Conservation (phyloP, 495 filamentous ascomycete species). For the Podospora fimiseda region DNA sequence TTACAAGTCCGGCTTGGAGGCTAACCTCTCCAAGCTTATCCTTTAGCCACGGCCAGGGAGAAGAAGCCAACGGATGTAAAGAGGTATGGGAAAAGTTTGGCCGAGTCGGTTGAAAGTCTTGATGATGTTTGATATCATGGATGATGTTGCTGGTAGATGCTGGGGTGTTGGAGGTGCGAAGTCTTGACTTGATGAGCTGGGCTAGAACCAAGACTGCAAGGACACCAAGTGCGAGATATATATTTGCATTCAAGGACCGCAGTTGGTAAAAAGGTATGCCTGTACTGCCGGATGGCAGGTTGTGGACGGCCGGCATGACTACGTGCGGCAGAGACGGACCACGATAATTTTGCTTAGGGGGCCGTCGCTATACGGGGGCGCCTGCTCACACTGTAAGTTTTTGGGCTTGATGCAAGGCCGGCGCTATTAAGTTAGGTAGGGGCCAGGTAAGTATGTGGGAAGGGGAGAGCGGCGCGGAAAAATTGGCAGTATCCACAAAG, state of each 20-base stretch:
- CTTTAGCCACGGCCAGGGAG: background rate
- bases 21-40: constrained; percentile 3
- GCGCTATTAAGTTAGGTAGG: constrained; percentile 21
- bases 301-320: constrained; percentile 40
- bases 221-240: constrained; percentile 27
- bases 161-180: background rate
- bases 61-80: background rate
- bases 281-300: constrained; percentile 29
- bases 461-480: constrained; percentile 22
- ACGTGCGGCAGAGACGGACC: constrained; percentile 23
- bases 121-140: background rate
- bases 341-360: constrained; percentile 18
- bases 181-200: constrained; percentile 3
- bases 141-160: too few species aligned
- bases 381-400: constrained; percentile 14
- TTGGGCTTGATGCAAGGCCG: constrained; percentile 21
- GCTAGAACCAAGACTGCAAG: constrained; percentile 19
- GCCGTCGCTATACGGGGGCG: background rate
- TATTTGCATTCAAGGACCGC: constrained; percentile 21
- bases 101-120: background rate
- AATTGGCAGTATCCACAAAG: constrained; percentile 14
- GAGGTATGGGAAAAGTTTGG: background rate
- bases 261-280: constrained; percentile 18
- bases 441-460: constrained; percentile 8
- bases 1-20: background rate